phyloP scores from a whole-genome alignment of 177 flowering plant genomes.

The Telopea speciosissima region DNA sequence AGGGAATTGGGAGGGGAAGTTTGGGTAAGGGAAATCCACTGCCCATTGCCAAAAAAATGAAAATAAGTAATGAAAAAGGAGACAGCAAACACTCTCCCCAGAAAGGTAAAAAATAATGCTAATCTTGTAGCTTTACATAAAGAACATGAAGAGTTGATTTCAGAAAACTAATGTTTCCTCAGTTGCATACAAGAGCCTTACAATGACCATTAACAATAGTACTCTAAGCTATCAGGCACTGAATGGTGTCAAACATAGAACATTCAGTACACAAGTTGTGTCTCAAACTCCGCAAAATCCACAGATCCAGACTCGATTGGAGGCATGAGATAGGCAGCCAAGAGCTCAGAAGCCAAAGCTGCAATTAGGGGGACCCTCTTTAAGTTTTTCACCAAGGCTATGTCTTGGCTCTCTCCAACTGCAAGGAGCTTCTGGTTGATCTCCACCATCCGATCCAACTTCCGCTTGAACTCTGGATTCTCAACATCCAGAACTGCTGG shows the following conservation, averaged over 20 bases:
- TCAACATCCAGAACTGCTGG: constrained; percentile 94
- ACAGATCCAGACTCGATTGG: constrained; percentile 97
- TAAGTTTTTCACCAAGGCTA: constrained; percentile 71
- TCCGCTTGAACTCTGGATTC: constrained; percentile 97
- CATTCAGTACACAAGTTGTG: constrained; percentile 68
- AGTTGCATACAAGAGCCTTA: not conserved
- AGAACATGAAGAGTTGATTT: too few relatives aligned
- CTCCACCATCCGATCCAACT: constrained; percentile 87
- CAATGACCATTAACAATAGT: not conserved
- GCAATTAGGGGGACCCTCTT: constrained; percentile 82
- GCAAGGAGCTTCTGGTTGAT: constrained; percentile 68
- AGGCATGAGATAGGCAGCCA: constrained; percentile 94
- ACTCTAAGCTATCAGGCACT: not conserved
- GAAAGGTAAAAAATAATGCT: too few relatives aligned
- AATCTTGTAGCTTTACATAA: too few relatives aligned
- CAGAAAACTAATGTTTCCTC: not conserved
- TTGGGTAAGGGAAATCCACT: too few relatives aligned
- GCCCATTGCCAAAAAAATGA: too few relatives aligned
- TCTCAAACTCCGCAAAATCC: constrained; percentile 88
- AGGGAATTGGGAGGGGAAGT: too few relatives aligned
- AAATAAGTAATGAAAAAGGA: too few relatives aligned
- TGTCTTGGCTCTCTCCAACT: constrained; percentile 51
- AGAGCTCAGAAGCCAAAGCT: constrained; percentile 68
- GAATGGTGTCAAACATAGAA: not conserved
- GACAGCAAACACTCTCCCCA: too few relatives aligned